phyloP scores from a whole-genome alignment of 1,139 yeast species.

The Candida albicans region DNA sequence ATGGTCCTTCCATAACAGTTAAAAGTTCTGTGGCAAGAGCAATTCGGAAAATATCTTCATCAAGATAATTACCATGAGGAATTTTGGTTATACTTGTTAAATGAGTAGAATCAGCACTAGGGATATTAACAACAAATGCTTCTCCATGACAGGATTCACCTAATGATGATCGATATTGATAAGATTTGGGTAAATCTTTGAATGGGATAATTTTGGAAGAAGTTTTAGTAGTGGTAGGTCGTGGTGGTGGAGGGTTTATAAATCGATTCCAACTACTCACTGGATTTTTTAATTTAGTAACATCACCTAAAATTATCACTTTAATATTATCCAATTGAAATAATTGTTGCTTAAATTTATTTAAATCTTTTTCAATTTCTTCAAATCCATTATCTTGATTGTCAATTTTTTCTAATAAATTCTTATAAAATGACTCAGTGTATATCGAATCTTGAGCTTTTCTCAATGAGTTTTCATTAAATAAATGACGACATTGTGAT shows the following conservation, averaged over 20 bases:
- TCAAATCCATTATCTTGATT: conserved; percentile 43
- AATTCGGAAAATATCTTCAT: conserved; percentile 70
- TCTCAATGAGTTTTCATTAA: conserved; percentile 59
- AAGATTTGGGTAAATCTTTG: conserved; percentile 50
- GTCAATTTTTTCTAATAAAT: conserved; percentile 50
- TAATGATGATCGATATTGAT: conserved; percentile 52
- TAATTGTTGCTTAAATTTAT: conserved; percentile 54
- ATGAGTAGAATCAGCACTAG: conserved; percentile 88
- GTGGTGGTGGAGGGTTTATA: conserved; percentile 17
- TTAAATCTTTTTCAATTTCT: conserved; percentile 53
- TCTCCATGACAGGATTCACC: conserved; percentile 55
- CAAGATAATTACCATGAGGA: conserved; percentile 57
- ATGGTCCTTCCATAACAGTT: conserved; percentile 92
- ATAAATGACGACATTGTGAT: conserved; percentile 52
- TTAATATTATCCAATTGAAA: conserved; percentile 64
- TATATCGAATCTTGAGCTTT: conserved; percentile 66
- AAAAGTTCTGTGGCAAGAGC: conserved; percentile 75
- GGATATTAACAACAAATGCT: conserved; percentile 70
- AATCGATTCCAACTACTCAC: conserved; percentile 63
- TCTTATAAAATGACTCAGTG: conserved; percentile 59
- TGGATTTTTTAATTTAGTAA: conserved; percentile 50
- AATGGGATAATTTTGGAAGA: conserved; percentile 24
- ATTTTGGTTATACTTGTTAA: conserved; percentile 60
- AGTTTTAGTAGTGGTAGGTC: conserved; percentile 7
- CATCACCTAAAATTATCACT: conserved; percentile 70